phyloP scores from a whole-genome alignment of 208 protist species.

The Acanthamoeba castellanii region DNA sequence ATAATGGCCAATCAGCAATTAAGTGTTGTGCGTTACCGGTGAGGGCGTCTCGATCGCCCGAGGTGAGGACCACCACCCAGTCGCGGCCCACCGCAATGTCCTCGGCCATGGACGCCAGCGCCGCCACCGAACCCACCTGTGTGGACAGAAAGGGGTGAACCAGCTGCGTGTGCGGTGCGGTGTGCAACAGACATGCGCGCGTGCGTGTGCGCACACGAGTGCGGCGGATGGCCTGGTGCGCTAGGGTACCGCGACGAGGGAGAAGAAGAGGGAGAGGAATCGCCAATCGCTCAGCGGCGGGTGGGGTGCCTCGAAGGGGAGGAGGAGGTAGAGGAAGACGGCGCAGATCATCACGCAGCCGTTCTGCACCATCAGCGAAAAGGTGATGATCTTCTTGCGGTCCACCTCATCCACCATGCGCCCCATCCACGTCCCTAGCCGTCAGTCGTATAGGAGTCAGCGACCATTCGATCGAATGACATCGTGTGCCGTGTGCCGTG shows the following conservation, averaged over 20 bases:
- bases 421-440: conserved; percentile 1
- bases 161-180: neutral
- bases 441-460: too few species aligned
- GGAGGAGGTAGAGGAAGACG: neutral
- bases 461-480: neutral
- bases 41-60: neutral
- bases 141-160: too few species aligned
- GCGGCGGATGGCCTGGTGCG: neutral
- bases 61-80: conserved; percentile 44
- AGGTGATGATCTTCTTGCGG: neutral
- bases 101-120: conserved; percentile 53
- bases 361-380: conserved; percentile 35
- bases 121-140: conserved; percentile 5
- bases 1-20: neutral
- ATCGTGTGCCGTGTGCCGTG: too few species aligned
- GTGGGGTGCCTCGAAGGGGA: neutral
- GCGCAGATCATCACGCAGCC: neutral
- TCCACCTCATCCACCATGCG: conserved; percentile 16
- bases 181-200: too few species aligned
- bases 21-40: neutral
- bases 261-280: neutral
- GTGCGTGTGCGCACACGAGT: neutral
- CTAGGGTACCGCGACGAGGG: neutral
- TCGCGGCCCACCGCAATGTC: conserved; percentile 34
- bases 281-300: neutral